A percentile compares a stretch with the other conserved stretches of the same genome.
Evolutionary conservation across 1,139 yeast genomes (phyloP).

Genomic region (Suhomyces yuchorum): DNA sequence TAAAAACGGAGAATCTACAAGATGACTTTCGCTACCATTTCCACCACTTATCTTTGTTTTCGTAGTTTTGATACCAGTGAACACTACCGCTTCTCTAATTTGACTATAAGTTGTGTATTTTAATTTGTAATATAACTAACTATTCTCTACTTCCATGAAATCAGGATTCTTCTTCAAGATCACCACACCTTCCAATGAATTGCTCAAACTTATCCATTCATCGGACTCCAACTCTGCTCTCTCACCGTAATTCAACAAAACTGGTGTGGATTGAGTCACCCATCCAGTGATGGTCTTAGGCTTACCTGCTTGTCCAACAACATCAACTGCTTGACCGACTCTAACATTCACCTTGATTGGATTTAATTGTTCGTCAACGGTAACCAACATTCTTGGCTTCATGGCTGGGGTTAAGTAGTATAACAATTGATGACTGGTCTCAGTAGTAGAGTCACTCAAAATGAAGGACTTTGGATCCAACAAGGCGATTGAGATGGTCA

Average conservation of each 20-base stretch:
- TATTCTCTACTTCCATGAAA: conserved; percentile 65
- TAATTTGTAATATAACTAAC: background rate
- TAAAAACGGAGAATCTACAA: too few species aligned
- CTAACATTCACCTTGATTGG: conserved; percentile 95
- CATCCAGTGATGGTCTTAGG: conserved; percentile 99
- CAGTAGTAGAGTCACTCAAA: conserved; percentile 48
- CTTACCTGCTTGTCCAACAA: conserved; percentile 98
- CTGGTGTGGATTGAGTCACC: conserved; percentile 99
- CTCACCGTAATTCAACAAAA: conserved; percentile 88
- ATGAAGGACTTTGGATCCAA: conserved; percentile 79
- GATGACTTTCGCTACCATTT: too few species aligned
- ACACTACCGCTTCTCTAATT: background rate
- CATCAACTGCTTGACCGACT: conserved; percentile 98
- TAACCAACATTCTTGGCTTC: conserved; percentile 89
- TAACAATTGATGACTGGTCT: conserved; percentile 74
- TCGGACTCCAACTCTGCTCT: conserved; percentile 96
- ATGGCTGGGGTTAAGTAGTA: conserved; percentile 88
- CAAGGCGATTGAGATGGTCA: conserved; percentile 82
- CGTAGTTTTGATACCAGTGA: too few species aligned
- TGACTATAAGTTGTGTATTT: background rate
- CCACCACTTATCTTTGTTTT: too few species aligned
- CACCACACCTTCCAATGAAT: conserved; percentile 89
- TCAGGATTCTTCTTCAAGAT: conserved; percentile 91
- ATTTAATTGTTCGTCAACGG: conserved; percentile 83
- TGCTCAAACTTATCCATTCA: conserved; percentile 82